Evolutionary conservation across 306 rosid species (phyloP).

Genomic region (Begonia loranthoides): DNA sequence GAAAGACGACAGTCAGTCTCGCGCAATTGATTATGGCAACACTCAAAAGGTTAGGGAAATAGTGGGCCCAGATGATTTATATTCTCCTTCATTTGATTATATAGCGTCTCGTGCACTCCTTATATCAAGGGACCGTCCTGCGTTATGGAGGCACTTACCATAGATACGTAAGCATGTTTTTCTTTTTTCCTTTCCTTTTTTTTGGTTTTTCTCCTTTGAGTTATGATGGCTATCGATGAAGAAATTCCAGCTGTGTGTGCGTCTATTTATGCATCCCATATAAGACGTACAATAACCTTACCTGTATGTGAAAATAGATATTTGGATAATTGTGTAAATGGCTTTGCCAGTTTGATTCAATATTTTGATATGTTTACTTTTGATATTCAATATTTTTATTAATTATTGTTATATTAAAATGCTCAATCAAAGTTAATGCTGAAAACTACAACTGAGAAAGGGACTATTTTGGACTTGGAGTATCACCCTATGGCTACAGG

Average conservation of each 20-base stretch:
- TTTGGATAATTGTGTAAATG: neutral
- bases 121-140: conserved; percentile 94
- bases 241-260: neutral
- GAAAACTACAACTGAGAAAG: too few relatives aligned
- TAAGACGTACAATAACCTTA: neutral
- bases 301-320: neutral
- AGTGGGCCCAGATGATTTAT: conserved; percentile 78
- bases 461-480: too few relatives aligned
- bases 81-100: conserved; percentile 82
- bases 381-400: too few relatives aligned
- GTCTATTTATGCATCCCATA: neutral
- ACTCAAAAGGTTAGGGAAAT: conserved; percentile 31
- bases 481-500: too few relatives aligned
- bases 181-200: too few relatives aligned
- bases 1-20: conserved; percentile 36
- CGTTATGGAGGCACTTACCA: conserved; percentile 55
- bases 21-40: conserved; percentile 23
- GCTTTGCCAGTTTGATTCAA: too few relatives aligned
- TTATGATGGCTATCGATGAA: neutral
- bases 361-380: too few relatives aligned
- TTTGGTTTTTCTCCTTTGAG: conserved; percentile 6
- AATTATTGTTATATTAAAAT: too few relatives aligned
- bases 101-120: conserved; percentile 60
- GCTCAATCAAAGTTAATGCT: too few relatives aligned
- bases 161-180: conserved; percentile 8